Evolutionary conservation across 2,329 filamentous ascomycete genomes (phyloP).

Genomic region (Alternaria triticimaculans): DNA sequence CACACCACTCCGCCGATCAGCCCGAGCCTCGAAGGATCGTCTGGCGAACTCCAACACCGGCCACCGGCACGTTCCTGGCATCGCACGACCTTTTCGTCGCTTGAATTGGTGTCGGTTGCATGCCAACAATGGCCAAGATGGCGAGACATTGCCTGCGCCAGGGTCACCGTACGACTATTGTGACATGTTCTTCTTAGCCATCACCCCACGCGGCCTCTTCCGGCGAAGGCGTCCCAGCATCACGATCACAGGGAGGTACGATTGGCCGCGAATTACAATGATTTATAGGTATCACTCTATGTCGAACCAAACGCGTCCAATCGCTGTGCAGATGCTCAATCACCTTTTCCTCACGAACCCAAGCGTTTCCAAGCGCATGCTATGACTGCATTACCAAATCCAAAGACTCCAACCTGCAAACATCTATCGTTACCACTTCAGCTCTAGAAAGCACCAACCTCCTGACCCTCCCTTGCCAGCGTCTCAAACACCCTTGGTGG

Average conservation of each 20-base stretch:
- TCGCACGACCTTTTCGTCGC: not conserved
- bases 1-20: constrained; percentile 17
- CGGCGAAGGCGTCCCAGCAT: not conserved
- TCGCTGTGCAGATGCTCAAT: not conserved
- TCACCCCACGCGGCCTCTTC: constrained; percentile 1
- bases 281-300: constrained; percentile 5
- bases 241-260: not conserved
- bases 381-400: not conserved
- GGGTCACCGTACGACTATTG: not conserved
- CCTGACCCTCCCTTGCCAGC: constrained; percentile 74
- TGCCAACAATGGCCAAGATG: not conserved
- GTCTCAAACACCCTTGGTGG: constrained; percentile 87
- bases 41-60: not conserved
- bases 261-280: not conserved
- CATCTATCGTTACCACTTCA: not conserved
- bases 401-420: not conserved
- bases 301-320: not conserved
- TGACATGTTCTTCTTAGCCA: not conserved
- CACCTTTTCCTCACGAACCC: not conserved
- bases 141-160: not conserved
- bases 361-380: not conserved
- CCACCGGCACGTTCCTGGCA: not conserved
- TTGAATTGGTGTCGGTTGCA: not conserved
- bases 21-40: constrained; percentile 1
- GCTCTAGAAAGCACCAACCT: constrained; percentile 38